Evolutionary conservation across 805 yeast genomes (phyloP).

Genomic region (Scheffersomyces lignosus): DNA sequence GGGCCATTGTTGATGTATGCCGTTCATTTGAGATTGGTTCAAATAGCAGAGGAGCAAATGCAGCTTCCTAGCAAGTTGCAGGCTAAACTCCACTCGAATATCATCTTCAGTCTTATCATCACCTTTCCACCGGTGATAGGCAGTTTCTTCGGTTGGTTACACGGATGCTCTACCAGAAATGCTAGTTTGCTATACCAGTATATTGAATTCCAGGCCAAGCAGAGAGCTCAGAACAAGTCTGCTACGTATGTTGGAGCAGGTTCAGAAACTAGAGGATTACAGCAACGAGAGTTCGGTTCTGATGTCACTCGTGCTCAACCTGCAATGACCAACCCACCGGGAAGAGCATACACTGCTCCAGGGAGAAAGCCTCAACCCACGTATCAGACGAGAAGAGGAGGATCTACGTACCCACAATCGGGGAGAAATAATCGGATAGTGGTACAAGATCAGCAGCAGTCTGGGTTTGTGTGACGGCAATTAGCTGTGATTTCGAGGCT

Average conservation of each 20-base stretch:
- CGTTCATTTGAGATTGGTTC: conserved; percentile 68
- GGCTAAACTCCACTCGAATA: conserved; percentile 75
- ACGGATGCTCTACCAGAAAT: conserved; percentile 85
- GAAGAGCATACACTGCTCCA: neutral
- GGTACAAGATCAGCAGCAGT: conserved; percentile 5
- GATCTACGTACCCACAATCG: neutral
- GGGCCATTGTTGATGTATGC: conserved; percentile 84
- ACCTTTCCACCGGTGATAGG: conserved; percentile 84
- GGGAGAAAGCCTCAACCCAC: neutral
- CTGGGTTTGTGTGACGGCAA: conserved; percentile 6
- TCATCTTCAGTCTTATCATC: conserved; percentile 69
- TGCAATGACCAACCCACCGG: too few species aligned
- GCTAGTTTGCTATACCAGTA: conserved; percentile 69
- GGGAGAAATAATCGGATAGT: neutral
- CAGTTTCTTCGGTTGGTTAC: conserved; percentile 71
- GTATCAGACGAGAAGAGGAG: neutral
- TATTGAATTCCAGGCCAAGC: conserved; percentile 11
- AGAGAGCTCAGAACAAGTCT: conserved; percentile 11
- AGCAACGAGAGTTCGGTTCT: too few species aligned
- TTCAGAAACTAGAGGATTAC: too few species aligned
- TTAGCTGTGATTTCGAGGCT: too few species aligned
- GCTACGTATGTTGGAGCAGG: conserved; percentile 20
- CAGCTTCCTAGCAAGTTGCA: conserved; percentile 57
- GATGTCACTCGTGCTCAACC: too few species aligned
- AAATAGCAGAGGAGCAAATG: conserved; percentile 56